Base-by-base conservation (phyloP, 2,329 filamentous ascomycete species). In the Cryoendolithus antarcticus region DNA sequence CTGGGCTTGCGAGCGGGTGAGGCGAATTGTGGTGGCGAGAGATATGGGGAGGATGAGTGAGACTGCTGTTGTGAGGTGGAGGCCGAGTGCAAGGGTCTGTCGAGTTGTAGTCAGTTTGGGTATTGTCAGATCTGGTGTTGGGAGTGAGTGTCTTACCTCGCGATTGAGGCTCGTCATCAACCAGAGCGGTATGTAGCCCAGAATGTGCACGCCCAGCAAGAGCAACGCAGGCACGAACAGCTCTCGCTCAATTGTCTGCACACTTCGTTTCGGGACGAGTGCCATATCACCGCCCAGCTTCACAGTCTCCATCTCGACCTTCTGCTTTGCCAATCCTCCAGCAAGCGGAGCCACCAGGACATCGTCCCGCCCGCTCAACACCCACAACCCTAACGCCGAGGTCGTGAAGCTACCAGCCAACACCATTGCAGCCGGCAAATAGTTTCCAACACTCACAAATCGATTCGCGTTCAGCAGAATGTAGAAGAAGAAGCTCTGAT, bases 401-500 rank as follows among this genome's bases (percentile, higher is more conserved):
- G 98, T 89, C 24, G 84, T 94, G 56, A 96, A 96, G 59, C 88
- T 95, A 32, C 80, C 82, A 2, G 91, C 91, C 41, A 98, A 73
- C 37, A 96, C 65, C 91, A 98, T 98, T n/a, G 91, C 91, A 51
- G 86, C 93, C 0, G 91, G 91, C 3, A 98, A 71, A 56, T 98
- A 98, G 1, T 89, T 98, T 10, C 91, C 91, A 47, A 98, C 98
- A 62, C 88, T 96, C 50, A 96, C 91, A 57, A 98, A 98, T 8
- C 88, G 79, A 53, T 91, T 84, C 24, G 80, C 75, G 49, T 93
- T 81, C 76, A 96, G 86, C 33, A 98, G 71, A 37, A 98, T 69
- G 60, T 98, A 98, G 65, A 98, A 96, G 73, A 98, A 98, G 69
- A 98, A 98, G 60, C 88, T 95, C 64, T 98, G 91, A 59, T 98